Evolutionary conservation across 169 alveolate species (phyloP), one percentile per base, ranked within the genome.

Genomic region (Miamiensis avidus): DNA sequence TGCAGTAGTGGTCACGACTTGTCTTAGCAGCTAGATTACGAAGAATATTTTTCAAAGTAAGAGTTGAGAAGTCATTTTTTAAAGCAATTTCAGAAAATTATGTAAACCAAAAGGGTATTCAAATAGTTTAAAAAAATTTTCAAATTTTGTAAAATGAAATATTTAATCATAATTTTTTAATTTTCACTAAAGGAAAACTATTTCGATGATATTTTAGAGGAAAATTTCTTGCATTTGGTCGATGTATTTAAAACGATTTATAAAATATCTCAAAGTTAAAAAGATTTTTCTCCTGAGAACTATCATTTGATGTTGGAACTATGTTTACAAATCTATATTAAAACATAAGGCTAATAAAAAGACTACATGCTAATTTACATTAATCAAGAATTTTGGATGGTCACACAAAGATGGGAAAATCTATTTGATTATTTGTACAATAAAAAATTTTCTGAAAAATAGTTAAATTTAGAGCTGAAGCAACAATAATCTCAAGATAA

Each of bases 381-480:
- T 6, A 79, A 79, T 49, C 65, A 34, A 20, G 33, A 28, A 28
- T 0, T 29, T 0, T 79, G 65, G 49, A 34, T 34, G 20, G 64
- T 49, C 15, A 79, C 34, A 4, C 15, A 79, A 11, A 79, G 65
- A 1, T 79, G 84, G 84, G 84, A 79, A 31, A 33, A 79, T n/a
- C 29, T 79, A 34, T 79, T 79, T 65, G 84, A 79, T 49, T 79
- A 16, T 0, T n/a, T 79, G 25, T 34, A 27, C 0, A 29, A 27
- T 11, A 79, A 65, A 29, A 49, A 79, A 79, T 0, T 79, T n/a
- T 69, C 34, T 16, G 84, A 79, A 32, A 79, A 49, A 29, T 49
- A 79, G 49, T 34, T 49, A 1, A 79, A 79, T n/a, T n/a, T 79
- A 15, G 76, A 73, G 20, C 4, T 49, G 4, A 49, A 49, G 4